Base-by-base conservation (phyloP, 2,329 filamentous ascomycete species). In the Gnomoniopsis sp. region DNA sequence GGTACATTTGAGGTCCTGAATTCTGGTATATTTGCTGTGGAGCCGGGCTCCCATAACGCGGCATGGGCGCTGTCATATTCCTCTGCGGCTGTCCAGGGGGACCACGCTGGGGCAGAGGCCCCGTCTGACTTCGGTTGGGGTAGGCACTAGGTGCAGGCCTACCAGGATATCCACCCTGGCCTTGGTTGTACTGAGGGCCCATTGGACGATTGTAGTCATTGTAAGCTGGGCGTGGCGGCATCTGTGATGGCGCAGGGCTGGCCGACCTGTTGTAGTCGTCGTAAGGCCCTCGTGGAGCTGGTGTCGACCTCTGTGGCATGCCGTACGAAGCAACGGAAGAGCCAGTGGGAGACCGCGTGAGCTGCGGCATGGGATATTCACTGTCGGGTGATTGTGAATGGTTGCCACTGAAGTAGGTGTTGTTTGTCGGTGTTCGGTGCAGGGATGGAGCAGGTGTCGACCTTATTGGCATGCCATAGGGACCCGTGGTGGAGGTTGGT, bases 61-160 rank as follows among this genome's bases (percentile, higher is more conserved):
- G 64, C 26, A 67, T 57, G 0, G 72, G 72, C 1, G 70, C 69
- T 11, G 71, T 73, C 71, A 72, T 72, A 60, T 69, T 70, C 23
- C 71, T 65, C 57, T 69, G 67, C 1, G 70, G 72, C 26, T 64
- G 66, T 12, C 61, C 58, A 2, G 57, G 64, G 1, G 65, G 65
- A 6, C 65, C 62, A 1, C 64, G 63, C 30, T 48, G 49, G 10
- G 66, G 65, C 53, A 71, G 46, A 0, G 70, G 68, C 38, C 65
- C 65, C 0, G 72, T 72, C 15, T 66, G 67, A 50, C 69, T 71
- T n/a, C 68, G 63, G 56, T 59, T 58, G 1, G 67, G 66, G 50
- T 65, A 62, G n/a, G 21, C 55, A 26, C 58, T 55, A 30, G 55
- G 47, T 23, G 19, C 44, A n/a, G 46, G 47, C 30, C 47, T 19